Evolutionary conservation across 768 basidiomycete genomes (phyloP).

Genomic region (Boletus edulis): DNA sequence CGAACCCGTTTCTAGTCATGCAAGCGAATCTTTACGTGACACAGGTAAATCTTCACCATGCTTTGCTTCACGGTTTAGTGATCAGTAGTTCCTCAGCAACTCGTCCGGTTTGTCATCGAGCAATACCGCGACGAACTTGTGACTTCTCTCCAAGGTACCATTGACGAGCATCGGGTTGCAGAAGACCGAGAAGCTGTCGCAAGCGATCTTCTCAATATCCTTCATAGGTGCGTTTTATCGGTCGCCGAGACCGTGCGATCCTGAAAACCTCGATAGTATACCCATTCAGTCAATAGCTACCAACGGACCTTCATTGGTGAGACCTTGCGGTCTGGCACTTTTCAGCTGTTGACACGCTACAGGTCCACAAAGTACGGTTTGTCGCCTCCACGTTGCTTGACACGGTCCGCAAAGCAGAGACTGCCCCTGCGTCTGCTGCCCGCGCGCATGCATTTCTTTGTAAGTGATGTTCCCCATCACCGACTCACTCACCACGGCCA

Average conservation of each 20-base stretch:
- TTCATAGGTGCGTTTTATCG: conserved; percentile 58
- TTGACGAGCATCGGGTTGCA: conserved; percentile 63
- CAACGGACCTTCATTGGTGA: conserved; percentile 76
- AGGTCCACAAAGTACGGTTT: conserved; percentile 92
- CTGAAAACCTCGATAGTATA: conserved; percentile 49
- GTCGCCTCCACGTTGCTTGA: conserved; percentile 89
- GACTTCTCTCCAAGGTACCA: conserved; percentile 58
- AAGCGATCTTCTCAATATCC: conserved; percentile 80
- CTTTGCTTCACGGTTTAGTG: background rate
- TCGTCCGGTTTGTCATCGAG: conserved; percentile 88
- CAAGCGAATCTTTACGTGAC: conserved; percentile 93
- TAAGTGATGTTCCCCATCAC: conserved; percentile 35
- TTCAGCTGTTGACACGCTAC: conserved; percentile 9
- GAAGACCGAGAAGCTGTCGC: conserved; percentile 83
- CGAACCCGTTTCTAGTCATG: conserved; percentile 89
- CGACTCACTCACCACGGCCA: conserved; percentile 1
- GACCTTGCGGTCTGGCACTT: conserved; percentile 6
- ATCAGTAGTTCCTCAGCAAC: conserved; percentile 57
- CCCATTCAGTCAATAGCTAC: conserved; percentile 92
- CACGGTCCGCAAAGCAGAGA: conserved; percentile 77
- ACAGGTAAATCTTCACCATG: conserved; percentile 50
- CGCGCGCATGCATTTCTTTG: conserved; percentile 87
- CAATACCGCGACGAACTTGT: conserved; percentile 89
- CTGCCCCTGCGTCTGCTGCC: conserved; percentile 74
- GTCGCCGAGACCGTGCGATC: background rate